Conservation (phyloP, 2,329 filamentous ascomycete species). For the Penicillium expansum region DNA sequence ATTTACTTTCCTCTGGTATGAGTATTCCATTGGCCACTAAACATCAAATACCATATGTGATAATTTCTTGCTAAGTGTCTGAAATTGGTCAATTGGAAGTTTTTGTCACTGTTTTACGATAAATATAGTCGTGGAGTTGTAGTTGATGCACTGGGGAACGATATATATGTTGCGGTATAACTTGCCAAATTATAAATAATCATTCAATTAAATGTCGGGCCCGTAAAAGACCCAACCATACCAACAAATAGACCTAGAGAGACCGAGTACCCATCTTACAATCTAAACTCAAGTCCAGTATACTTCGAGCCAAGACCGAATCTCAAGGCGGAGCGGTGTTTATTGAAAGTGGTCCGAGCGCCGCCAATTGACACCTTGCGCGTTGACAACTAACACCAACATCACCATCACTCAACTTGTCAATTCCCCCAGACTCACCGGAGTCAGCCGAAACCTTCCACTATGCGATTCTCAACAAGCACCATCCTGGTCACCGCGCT, state of each 20-base stretch:
- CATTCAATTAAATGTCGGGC: background rate
- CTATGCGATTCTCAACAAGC: constrained; percentile 43
- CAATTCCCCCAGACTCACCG: constrained; percentile 1
- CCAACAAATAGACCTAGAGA: background rate
- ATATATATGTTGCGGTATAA: background rate
- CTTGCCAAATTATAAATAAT: too few species aligned
- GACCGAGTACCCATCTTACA: background rate
- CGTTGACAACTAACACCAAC: constrained; percentile 17
- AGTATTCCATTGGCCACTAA: too few species aligned
- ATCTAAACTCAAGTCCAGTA: background rate
- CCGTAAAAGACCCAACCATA: rapidly evolving
- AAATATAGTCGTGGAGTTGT: background rate
- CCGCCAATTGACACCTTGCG: constrained; percentile 39
- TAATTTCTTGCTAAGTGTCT: background rate
- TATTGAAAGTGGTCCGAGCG: constrained; percentile 35
- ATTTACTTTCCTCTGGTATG: too few species aligned
- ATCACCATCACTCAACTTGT: constrained; percentile 8
- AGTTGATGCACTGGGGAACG: background rate
- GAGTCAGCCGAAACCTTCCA: constrained; percentile 11
- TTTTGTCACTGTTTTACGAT: background rate
- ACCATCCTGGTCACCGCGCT: constrained; percentile 53
- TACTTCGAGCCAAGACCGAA: background rate
- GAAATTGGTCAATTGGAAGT: background rate
- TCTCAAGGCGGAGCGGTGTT: constrained; percentile 13
- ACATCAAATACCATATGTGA: too few species aligned